Evolutionary conservation across 495 filamentous ascomycete species (phyloP).

Genomic region (Neurospora sp.): DNA sequence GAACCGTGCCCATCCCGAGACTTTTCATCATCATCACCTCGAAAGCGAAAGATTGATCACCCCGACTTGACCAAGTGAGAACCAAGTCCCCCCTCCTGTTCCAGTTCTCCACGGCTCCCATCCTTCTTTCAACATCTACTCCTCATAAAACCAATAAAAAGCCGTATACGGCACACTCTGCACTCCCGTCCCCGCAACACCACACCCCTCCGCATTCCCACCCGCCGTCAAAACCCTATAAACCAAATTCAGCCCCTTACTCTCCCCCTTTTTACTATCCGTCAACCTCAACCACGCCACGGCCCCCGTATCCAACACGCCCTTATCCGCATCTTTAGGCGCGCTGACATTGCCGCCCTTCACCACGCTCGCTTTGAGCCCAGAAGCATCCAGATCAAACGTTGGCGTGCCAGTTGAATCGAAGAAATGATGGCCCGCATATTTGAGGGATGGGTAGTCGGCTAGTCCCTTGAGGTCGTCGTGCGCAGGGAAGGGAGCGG

Average conservation of each 20-base stretch:
- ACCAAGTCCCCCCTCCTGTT: background rate
- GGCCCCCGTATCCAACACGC: constrained; percentile 36
- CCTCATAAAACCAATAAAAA: constrained; percentile 60
- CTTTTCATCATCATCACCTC: background rate
- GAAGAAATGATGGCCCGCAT: constrained; percentile 61
- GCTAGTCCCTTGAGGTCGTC: constrained; percentile 20
- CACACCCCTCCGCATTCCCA: constrained; percentile 44
- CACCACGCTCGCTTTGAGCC: constrained; percentile 29
- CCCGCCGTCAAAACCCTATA: constrained; percentile 62
- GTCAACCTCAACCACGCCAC: constrained; percentile 58
- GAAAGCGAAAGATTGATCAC: background rate
- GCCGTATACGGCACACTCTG: constrained; percentile 54
- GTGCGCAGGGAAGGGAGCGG: constrained; percentile 32
- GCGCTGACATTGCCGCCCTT: constrained; percentile 42
- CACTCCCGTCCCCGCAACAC: constrained; percentile 25
- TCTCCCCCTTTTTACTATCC: constrained; percentile 31
- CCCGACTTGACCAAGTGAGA: background rate
- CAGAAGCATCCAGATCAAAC: constrained; percentile 42
- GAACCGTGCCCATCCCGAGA: background rate
- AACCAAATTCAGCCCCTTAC: constrained; percentile 41
- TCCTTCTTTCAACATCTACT: background rate
- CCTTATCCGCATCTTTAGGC: constrained; percentile 36
- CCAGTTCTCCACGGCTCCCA: no score
- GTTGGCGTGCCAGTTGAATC: constrained; percentile 37
- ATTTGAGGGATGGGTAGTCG: constrained; percentile 17